A percentile compares a stretch with the other conserved stretches of the same genome.
These are phyloP conservation scores for Lachnellula subtilissima DNA, from an alignment of 2,329 filamentous ascomycete species.

Conservation along the genomic window DNA sequence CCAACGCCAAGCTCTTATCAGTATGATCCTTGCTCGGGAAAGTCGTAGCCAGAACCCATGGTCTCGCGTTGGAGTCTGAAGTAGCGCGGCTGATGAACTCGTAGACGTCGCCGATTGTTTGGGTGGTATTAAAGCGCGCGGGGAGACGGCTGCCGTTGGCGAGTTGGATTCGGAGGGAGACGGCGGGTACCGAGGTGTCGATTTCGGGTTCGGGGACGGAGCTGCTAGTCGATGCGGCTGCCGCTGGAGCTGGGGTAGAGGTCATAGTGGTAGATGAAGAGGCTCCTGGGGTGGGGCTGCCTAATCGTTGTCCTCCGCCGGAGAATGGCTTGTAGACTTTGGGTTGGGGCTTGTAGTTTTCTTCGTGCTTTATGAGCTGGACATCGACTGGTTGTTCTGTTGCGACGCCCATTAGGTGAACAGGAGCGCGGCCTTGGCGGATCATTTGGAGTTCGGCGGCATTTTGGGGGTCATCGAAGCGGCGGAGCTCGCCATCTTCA, in stretches of 20 bases:
- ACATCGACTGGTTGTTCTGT: constrained; percentile 74
- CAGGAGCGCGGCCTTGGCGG: constrained; percentile 67
- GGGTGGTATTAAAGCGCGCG: constrained; percentile 76
- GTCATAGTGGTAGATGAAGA: constrained; percentile 34
- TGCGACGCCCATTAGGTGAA: constrained; percentile 73
- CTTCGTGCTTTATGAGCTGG: constrained; percentile 66
- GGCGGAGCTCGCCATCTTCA: constrained; percentile 71
- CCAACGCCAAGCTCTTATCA: constrained; percentile 56
- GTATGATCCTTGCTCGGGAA: constrained; percentile 78
- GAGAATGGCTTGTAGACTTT: constrained; percentile 72
- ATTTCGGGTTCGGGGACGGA: constrained; percentile 41
- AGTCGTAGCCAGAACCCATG: constrained; percentile 73
- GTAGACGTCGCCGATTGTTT: constrained; percentile 75
- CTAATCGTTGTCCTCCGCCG: constrained; percentile 67
- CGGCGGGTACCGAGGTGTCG: constrained; percentile 61
- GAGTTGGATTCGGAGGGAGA: constrained; percentile 72
- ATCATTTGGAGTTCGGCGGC: constrained; percentile 70
- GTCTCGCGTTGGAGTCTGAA: constrained; percentile 49
- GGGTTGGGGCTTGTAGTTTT: constrained; percentile 68
- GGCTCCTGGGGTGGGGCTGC: constrained; percentile 70
- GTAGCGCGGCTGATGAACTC: constrained; percentile 65
- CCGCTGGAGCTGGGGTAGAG: constrained; percentile 34
- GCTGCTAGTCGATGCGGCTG: constrained; percentile 31
- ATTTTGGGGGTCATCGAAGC: constrained; percentile 75
- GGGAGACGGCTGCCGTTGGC: constrained; percentile 71